Conservation (phyloP, 768 basidiomycete genomes). For the Mycena amicta region DNA sequence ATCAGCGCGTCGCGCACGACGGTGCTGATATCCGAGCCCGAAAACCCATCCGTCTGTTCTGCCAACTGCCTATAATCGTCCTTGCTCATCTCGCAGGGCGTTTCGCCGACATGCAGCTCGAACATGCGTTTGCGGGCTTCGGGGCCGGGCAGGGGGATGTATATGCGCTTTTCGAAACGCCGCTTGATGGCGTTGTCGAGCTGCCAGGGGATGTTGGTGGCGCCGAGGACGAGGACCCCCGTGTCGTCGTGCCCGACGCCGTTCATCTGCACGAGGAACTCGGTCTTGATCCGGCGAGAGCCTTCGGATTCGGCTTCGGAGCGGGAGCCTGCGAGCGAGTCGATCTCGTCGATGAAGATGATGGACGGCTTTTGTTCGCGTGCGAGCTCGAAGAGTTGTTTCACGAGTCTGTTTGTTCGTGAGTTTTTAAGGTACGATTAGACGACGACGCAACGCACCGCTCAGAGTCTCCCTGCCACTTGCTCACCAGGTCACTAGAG, state of each 20-base stretch:
- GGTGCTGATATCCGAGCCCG: slow-evolving; percentile 93
- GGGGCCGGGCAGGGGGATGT: slow-evolving; percentile 93
- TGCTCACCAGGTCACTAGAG: slow-evolving; percentile 93
- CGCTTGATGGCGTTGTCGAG: slow-evolving; percentile 97
- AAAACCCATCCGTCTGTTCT: slow-evolving; percentile 89
- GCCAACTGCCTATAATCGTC: slow-evolving; percentile 84
- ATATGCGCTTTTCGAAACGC: slow-evolving; percentile 98
- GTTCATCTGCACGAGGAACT: slow-evolving; percentile 98
- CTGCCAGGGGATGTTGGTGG: slow-evolving; percentile 99
- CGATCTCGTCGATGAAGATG: slow-evolving; percentile 99
- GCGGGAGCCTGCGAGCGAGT: slow-evolving; percentile 91
- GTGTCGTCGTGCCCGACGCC: slow-evolving; percentile 98
- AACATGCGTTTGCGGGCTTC: slow-evolving; percentile 96
- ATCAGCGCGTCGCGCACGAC: slow-evolving; percentile 96
- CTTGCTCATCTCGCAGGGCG: slow-evolving; percentile 79
- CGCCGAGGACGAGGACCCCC: slow-evolving; percentile 93
- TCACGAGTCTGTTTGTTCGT: slow-evolving; percentile 68
- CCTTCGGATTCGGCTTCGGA: slow-evolving; percentile 98
- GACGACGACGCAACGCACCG: slow-evolving; percentile 53
- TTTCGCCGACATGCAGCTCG: slow-evolving; percentile 91
- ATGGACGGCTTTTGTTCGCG: slow-evolving; percentile 96
- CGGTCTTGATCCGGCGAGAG: slow-evolving; percentile 95
- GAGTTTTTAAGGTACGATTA: neutral
- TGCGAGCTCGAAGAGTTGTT: slow-evolving; percentile 95
- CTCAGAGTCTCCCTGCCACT: slow-evolving; percentile 99